Conservation (phyloP, 768 basidiomycete genomes). For the Trametes punicea region DNA sequence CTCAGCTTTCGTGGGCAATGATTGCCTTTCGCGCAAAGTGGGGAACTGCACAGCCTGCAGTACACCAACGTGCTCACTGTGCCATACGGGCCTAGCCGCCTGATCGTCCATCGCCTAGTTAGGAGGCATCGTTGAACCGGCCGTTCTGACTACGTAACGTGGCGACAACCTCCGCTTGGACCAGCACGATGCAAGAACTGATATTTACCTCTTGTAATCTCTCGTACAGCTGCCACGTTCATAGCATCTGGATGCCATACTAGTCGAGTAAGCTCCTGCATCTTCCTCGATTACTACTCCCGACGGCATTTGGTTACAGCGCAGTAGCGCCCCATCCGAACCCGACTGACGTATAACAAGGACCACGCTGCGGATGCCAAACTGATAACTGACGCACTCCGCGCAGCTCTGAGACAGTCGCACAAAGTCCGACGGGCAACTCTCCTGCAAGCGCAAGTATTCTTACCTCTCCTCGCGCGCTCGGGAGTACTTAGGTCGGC, state of each 20-base stretch:
- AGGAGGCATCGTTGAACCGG: neutral
- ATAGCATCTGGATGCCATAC: neutral
- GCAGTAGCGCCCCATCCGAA: neutral
- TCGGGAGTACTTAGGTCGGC: constrained; percentile 2
- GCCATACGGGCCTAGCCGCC: neutral
- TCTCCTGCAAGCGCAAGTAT: neutral
- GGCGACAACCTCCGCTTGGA: neutral
- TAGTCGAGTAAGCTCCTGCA: neutral
- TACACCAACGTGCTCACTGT: neutral
- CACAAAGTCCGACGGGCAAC: constrained; percentile 9
- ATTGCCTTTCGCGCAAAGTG: neutral
- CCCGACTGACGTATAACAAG: too few species aligned
- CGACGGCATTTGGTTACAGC: neutral
- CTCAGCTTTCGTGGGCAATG: neutral
- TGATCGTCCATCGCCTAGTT: neutral
- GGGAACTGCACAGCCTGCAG: neutral
- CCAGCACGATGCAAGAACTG: neutral
- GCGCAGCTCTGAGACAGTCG: constrained; percentile 1
- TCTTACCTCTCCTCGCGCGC: neutral
- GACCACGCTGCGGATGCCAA: neutral
- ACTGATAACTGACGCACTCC: constrained; percentile 8
- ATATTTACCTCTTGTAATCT: neutral
- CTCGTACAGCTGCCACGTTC: neutral
- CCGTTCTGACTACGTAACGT: neutral
- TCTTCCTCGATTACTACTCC: neutral